Conservation (phyloP, 306 rosid species). For the Cicer arietinum region DNA sequence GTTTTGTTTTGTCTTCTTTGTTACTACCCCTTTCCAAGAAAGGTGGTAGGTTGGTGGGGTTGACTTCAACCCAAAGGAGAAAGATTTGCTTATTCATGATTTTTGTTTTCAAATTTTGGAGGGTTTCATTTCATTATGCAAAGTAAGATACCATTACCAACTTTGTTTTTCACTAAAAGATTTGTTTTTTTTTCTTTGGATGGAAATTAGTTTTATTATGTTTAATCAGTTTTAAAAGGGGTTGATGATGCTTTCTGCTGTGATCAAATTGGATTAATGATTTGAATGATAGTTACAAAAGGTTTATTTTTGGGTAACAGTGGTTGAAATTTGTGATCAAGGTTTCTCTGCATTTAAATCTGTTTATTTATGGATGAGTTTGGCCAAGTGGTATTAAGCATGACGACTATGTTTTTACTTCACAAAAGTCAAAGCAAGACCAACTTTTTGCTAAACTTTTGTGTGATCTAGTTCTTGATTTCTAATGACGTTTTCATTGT, state of each 20-base stretch:
- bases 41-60: constrained; percentile 90
- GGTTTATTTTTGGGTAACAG: constrained; percentile 22
- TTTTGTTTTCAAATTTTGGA: constrained; percentile 42
- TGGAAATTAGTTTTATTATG: constrained; percentile 28
- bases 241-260: constrained; percentile 33
- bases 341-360: constrained; percentile 41
- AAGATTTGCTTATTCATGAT: constrained; percentile 44
- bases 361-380: constrained; percentile 37
- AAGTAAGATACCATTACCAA: constrained; percentile 33
- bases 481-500: constrained; percentile 31
- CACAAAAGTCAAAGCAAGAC: constrained; percentile 36
- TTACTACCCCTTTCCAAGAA: constrained; percentile 47
- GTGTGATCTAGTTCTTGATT: constrained; percentile 41
- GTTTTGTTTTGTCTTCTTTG: constrained; percentile 38
- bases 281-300: constrained; percentile 24
- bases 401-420: constrained; percentile 31
- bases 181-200: background rate
- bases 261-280: constrained; percentile 37
- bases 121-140: constrained; percentile 39
- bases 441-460: constrained; percentile 1
- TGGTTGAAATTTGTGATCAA: constrained; percentile 33
- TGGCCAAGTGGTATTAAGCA: constrained; percentile 35
- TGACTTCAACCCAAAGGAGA: constrained; percentile 64
- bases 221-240: constrained; percentile 35
- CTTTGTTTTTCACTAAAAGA: constrained; percentile 8